These are phyloP conservation scores for Gentiana straminea DNA, from an alignment of 257 asterid genomes.

Conservation along the genomic window DNA sequence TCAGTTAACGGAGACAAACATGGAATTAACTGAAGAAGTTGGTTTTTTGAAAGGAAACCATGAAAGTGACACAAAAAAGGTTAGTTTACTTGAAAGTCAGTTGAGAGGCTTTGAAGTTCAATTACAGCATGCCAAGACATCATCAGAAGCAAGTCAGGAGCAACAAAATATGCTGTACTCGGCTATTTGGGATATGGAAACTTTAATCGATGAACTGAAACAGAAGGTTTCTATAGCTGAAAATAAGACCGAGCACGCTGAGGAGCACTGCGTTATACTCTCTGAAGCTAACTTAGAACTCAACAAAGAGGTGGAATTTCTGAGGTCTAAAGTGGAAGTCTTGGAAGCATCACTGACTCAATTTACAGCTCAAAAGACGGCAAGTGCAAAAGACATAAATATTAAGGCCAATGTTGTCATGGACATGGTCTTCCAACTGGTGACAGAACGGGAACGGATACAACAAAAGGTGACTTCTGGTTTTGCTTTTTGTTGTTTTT, in stretches of 20 bases:
- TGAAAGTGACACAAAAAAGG: slow-evolving; percentile 46
- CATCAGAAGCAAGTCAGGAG: slow-evolving; percentile 81
- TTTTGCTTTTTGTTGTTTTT: not conserved
- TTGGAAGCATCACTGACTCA: slow-evolving; percentile 46
- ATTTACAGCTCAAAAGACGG: slow-evolving; percentile 38
- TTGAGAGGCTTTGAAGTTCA: slow-evolving; percentile 51
- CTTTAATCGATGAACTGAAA: slow-evolving; percentile 77
- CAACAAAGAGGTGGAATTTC: slow-evolving; percentile 40
- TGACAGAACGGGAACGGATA: slow-evolving; percentile 70
- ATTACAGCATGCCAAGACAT: slow-evolving; percentile 57
- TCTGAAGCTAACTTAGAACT: slow-evolving; percentile 53
- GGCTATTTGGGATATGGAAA: slow-evolving; percentile 98
- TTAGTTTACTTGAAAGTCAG: slow-evolving; percentile 56
- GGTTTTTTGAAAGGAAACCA: slow-evolving; percentile 54
- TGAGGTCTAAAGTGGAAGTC: slow-evolving; percentile 32
- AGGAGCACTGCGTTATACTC: slow-evolving; percentile 48
- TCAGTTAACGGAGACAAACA: slow-evolving; percentile 57
- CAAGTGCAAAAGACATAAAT: slow-evolving; percentile 48
- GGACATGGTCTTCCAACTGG: slow-evolving; percentile 61
- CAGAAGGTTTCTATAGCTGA: slow-evolving; percentile 64
- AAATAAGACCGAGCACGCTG: slow-evolving; percentile 43
- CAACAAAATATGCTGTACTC: slow-evolving; percentile 77
- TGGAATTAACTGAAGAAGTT: slow-evolving; percentile 70
- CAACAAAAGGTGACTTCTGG: slow-evolving; percentile 42
- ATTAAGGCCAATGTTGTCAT: slow-evolving; percentile 44